A percentile compares a stretch with the other conserved stretches of the same genome.
phyloP scores from a whole-genome alignment of 768 basidiomycete species.

The Omphalotus guepiniiformis region DNA sequence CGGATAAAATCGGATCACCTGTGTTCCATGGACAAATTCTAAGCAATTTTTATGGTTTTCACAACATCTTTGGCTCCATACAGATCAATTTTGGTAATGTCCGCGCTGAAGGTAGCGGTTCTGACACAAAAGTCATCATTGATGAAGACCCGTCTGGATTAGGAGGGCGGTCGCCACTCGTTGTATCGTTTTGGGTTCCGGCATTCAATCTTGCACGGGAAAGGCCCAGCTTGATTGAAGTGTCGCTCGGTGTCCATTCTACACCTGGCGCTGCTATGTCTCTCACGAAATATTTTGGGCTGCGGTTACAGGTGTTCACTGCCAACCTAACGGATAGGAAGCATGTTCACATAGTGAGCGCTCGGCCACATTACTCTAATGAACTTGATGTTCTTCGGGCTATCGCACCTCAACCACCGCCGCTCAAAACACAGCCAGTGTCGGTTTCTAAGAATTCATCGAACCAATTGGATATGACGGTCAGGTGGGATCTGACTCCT shows the following conservation, averaged over 20 bases:
- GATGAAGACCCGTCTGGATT: slow-evolving; percentile 20
- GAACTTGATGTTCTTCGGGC: neutral
- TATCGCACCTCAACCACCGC: neutral
- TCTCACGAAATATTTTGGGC: slow-evolving; percentile 19
- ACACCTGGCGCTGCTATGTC: slow-evolving; percentile 15
- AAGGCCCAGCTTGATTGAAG: slow-evolving; percentile 10
- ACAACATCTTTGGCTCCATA: slow-evolving; percentile 30
- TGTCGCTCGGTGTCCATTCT: slow-evolving; percentile 7
- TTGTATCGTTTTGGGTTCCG: slow-evolving; percentile 23
- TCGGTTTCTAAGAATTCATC: neutral
- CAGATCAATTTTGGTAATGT: slow-evolving; percentile 19
- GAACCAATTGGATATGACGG: neutral
- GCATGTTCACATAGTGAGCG: slow-evolving; percentile 15
- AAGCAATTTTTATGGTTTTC: slow-evolving; percentile 7
- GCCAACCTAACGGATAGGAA: slow-evolving; percentile 22
- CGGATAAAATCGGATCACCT: slow-evolving; percentile 22
- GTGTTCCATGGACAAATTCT: slow-evolving; percentile 35
- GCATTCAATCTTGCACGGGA: slow-evolving; percentile 17
- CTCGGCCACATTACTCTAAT: no score
- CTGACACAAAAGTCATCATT: slow-evolving; percentile 12
- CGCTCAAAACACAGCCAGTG: neutral
- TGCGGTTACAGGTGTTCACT: slow-evolving; percentile 20
- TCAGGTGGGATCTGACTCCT: neutral
- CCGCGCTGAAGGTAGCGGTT: slow-evolving; percentile 12
- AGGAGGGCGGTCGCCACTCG: slow-evolving; percentile 19